Conservation (phyloP, 108 stramenopile species). For the Conticribra guillardii region DNA sequence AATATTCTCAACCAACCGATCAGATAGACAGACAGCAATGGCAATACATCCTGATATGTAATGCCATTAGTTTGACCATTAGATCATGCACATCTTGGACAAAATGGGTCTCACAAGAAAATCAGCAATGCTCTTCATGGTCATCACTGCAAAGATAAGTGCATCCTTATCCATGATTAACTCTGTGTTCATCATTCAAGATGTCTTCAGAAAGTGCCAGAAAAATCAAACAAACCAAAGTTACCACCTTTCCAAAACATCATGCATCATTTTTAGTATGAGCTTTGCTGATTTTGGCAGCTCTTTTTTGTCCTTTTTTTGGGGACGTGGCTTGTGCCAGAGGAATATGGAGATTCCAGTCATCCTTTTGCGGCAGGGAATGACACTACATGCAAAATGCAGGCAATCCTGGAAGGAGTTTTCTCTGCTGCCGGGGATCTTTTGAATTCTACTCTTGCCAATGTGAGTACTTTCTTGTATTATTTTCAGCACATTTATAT, state of each 20-base stretch:
- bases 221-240: constrained; percentile 1
- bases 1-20: too few species aligned
- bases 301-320: constrained; percentile 4
- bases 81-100: too few species aligned
- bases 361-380: constrained; percentile 8
- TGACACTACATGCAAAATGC: constrained; percentile 3
- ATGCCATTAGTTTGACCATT: too few species aligned
- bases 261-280: constrained; percentile 11
- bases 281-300: constrained; percentile 9
- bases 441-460: not conserved
- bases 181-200: constrained; percentile 13
- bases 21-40: too few species aligned
- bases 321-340: constrained; percentile 17
- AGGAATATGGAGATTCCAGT: not conserved
- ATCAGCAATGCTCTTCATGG: not conserved
- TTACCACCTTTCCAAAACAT: not conserved
- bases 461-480: not conserved
- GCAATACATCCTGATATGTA: too few species aligned
- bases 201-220: too few species aligned
- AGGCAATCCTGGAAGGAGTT: constrained; percentile 1
- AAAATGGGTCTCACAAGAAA: constrained; percentile 13
- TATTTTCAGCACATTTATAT: too few species aligned
- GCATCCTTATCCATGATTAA: constrained; percentile 3
- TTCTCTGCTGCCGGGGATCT: not conserved
- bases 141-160: constrained; percentile 4